Base-by-base conservation (phyloP, 805 yeast species). In the Cyberlindnera euphorbiiphila region DNA sequence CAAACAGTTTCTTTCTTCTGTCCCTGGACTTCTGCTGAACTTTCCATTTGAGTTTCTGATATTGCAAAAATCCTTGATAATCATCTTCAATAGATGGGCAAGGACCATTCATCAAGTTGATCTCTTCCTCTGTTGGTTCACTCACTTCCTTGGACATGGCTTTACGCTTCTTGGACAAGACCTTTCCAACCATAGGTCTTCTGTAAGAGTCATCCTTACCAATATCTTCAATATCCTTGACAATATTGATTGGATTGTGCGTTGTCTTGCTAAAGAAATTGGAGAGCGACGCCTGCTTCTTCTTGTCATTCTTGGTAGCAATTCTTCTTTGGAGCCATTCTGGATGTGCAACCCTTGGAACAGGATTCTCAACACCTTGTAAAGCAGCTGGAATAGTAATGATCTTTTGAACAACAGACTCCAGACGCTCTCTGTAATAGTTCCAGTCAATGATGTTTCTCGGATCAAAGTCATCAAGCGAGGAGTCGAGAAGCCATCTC, bases 301-400 rank as follows among this genome's bases (percentile, higher is more conserved):
- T 69, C 41, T 73, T 76, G 55, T 85, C 91, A 37, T 77, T 76
- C 38, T 68, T 74, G 6, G 63, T 64, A 3, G 71, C 69, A 37
- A 91, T 77, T 42, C 72, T 74, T 49, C 72, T 79, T 42, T 71
- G 73, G 39, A 93, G 67, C 99, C 99, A 93, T 21, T 82, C 93
- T 0, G 99, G 99, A 54, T 91, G 97, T 4, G 76, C 75, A 6
- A 94, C 91, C 49, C 97, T 69, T 5, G 97, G 97, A 29, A 94
- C 97, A 0, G 99, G 99, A 53, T 93, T 94, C 11, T 68, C 62
- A 13, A 91, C 76, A 36, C 78, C 77, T 64, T 93, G 98, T 37
- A 91, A 67, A 6, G 97, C 98, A 5, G 99, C 99, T 3, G 99
- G 99, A 49, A 93, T 91, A 0, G 96, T 84, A 49, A 93, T 85